Base-by-base conservation (phyloP, 768 basidiomycete species). In the Asterophora parasitica region DNA sequence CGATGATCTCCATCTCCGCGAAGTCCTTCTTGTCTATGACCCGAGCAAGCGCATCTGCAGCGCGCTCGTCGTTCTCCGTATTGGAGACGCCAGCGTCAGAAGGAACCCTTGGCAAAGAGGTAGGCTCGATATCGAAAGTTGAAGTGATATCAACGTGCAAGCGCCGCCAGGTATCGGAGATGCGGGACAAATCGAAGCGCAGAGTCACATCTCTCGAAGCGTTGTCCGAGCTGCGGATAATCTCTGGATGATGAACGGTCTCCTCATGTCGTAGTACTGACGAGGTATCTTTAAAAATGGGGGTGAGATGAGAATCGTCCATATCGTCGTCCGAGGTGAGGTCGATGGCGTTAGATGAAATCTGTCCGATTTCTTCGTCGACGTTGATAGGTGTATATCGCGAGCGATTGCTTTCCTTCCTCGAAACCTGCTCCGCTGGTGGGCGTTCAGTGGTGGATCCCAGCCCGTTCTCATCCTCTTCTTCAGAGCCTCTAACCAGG, bases 21-120 rank as follows among this genome's bases (percentile, higher is more conserved):
- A 99, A 98, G 66, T 99, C 94, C 2, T 65, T 61, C 68, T 98
- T 98, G 35, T 81, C 76, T 20, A 99, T 93, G 28, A 92, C 82
- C 12, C 94, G 79, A 9, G 88, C 77, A 2, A 99, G 79, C 0
- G 83, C 83, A 41, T 78, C 78, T 0, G 79, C 87, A 10, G 72
- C 76, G 11, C 67, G 73, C 11, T 76, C 70, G 42, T 85, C 78
- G 27, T 79, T 72, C 7, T 73, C 71, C 8, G 62, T 65, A 44
- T 75, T 72, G 3, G 62, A 56, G 1, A 77, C 55, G 1, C 74
- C 64, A 16, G 74, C 75, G 38, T 71, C 75, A 8, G 49, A 48
- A 1, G 65, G 60, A 7, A 69, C 56, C 40, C 56, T 57, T 4
- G 23, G 20, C 7, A 45, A 0, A 7, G 20, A 23, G 13, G 13